Percentiles rank a stretch among this genome's conserved stretches.
These are phyloP conservation scores for Mucuna pruriens DNA, from an alignment of 306 rosid genomes.

Conservation along the genomic window DNA sequence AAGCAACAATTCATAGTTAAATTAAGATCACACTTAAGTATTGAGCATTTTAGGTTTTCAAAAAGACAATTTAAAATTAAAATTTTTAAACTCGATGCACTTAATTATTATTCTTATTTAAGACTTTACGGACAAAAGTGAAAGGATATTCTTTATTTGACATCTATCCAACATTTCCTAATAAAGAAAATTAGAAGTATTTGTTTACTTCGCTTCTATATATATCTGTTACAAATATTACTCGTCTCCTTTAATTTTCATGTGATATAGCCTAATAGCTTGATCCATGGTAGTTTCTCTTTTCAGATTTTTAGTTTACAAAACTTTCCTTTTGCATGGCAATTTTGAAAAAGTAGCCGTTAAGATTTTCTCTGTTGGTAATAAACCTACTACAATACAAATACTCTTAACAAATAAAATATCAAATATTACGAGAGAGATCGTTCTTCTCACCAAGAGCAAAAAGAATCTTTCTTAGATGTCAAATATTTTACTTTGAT, in stretches of 20 bases:
- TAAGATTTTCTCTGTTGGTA: constrained; percentile 18
- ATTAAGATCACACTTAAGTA: not conserved
- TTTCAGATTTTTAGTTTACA: not conserved
- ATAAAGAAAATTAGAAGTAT: not conserved
- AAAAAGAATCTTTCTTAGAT: constrained; percentile 30
- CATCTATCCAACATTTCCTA: not conserved
- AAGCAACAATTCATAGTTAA: not conserved
- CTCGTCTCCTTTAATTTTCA: not conserved
- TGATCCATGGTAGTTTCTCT: not conserved
- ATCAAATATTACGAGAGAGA: constrained; percentile 44
- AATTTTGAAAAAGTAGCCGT: constrained; percentile 46
- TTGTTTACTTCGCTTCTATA: not conserved
- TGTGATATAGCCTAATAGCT: not conserved
- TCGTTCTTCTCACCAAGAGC: not conserved
- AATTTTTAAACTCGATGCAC: not conserved
- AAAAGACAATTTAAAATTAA: not conserved
- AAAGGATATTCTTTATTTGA: not conserved
- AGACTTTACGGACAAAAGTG: not conserved
- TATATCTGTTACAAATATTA: not conserved
- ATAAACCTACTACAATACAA: constrained; percentile 5
- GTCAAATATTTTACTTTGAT: constrained; percentile 34
- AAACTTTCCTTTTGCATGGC: constrained; percentile 28
- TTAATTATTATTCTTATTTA: not conserved
- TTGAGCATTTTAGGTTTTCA: not conserved
- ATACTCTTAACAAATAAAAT: not conserved